These are phyloP conservation scores for Quercus alba DNA, from an alignment of 306 rosid genomes.

Conservation along the genomic window DNA sequence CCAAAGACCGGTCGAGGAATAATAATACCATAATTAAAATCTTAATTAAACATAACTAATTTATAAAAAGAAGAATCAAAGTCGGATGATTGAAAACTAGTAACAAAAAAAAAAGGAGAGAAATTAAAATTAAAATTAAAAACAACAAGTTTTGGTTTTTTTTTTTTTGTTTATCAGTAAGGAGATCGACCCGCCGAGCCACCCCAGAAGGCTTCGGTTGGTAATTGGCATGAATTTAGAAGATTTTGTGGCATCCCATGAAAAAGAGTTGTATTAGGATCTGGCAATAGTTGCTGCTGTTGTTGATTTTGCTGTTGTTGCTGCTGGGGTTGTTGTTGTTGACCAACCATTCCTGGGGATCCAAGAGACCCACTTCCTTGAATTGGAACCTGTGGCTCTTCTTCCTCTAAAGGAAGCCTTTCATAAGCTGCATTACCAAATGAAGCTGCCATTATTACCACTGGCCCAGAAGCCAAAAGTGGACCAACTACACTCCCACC, in stretches of 20 bases:
- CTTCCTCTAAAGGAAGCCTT: constrained; percentile 87
- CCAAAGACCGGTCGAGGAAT: constrained; percentile 24
- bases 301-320: constrained; percentile 39
- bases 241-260: constrained; percentile 87
- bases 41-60: constrained; percentile 44
- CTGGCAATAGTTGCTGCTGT: constrained; percentile 44
- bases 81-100: constrained; percentile 26
- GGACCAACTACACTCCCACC: constrained; percentile 92
- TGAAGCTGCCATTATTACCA: constrained; percentile 85
- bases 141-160: not conserved
- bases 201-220: constrained; percentile 80
- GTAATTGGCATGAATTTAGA: constrained; percentile 77
- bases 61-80: constrained; percentile 53
- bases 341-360: constrained; percentile 51
- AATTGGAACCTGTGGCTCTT: constrained; percentile 30
- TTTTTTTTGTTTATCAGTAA: constrained; percentile 29
- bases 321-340: constrained; percentile 35
- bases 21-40: constrained; percentile 26
- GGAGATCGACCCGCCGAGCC: constrained; percentile 67
- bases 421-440: constrained; percentile 97
- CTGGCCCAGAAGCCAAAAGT: constrained; percentile 70
- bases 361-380: constrained; percentile 45
- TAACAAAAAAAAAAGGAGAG: not conserved
- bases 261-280: constrained; percentile 52
- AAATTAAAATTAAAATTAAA: not conserved